Base-by-base conservation (phyloP, 2,329 filamentous ascomycete species). In the Spiromastix sp. region DNA sequence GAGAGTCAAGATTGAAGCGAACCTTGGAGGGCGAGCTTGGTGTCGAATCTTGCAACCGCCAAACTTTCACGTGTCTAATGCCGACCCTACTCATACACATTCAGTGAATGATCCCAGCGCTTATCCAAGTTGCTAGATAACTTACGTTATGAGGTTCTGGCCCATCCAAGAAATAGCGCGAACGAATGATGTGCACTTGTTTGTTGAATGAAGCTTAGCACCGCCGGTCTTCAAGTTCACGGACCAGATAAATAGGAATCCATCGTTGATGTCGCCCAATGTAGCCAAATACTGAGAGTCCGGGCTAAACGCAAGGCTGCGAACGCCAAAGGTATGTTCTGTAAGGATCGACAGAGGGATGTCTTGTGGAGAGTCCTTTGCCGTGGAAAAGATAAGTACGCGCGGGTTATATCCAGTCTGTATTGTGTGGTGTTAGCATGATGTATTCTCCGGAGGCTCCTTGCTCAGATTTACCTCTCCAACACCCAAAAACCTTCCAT, bases 131-230 rank as follows among this genome's bases (percentile, higher is more conserved):
- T n/a, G 10, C 5, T n/a, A 17, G n/a, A 18, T n/a, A 20, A 58
- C 67, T 42, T 63, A 71, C 42, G 89, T 95, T 39, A 98, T 68
- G 34, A 98, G 70, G 46, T 64, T 82, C 46, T 71, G 81, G 8
- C 87, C 87, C 59, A 95, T 76, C 89, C 91, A 98, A 26, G 82
- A 72, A 75, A 98, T 93, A 35, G 81, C 79, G 44, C 79, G 80
- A 48, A 96, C 74, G 42, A 77, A 78, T 12, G 84, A 86, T 5
- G 87, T 96, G 60, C 91, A 96, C 55, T 91, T 85, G 59, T 96
- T 96, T 68, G 73, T 94, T 55, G 70, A 89, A 72, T 79, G 71
- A 21, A 96, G 66, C 48, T 71, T 85, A 2, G 86, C 80, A 13
- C 80, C 72, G 12, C 87, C 89, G 7, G 77, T 91, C 32, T 78